Conservation (phyloP, 148 eudicot species). For the Vaccinium vitisidaea region DNA sequence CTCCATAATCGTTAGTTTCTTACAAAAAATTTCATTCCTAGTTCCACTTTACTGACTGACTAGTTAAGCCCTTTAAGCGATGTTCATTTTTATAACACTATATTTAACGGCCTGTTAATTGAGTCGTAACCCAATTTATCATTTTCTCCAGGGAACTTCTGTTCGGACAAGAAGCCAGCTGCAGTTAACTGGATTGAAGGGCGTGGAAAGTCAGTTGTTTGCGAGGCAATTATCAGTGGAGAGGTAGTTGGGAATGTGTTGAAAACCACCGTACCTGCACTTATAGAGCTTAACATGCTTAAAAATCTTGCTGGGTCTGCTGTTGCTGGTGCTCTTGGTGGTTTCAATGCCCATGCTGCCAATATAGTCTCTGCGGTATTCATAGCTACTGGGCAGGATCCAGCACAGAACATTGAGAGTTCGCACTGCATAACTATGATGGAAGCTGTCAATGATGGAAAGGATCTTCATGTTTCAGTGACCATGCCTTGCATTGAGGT, state of each 20-base stretch:
- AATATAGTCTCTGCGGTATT: constrained; percentile 58
- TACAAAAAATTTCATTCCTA: background rate
- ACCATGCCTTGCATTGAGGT: constrained; percentile 73
- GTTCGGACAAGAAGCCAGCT: constrained; percentile 66
- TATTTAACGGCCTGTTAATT: background rate
- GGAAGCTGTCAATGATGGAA: constrained; percentile 50
- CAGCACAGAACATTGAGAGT: constrained; percentile 64
- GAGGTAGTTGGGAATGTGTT: constrained; percentile 49
- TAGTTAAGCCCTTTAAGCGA: background rate
- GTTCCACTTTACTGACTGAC: background rate
- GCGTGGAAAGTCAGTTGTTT: constrained; percentile 63
- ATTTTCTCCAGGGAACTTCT: constrained; percentile 44
- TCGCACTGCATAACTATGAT: constrained; percentile 68
- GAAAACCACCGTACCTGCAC: constrained; percentile 43
- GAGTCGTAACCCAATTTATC: background rate
- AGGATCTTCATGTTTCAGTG: constrained; percentile 61
- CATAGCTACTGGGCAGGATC: constrained; percentile 68
- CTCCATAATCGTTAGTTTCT: background rate
- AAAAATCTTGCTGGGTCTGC: constrained; percentile 65
- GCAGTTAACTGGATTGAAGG: constrained; percentile 73
- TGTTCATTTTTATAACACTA: background rate
- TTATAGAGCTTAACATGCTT: constrained; percentile 64
- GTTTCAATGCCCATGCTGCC: constrained; percentile 65
- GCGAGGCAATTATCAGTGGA: constrained; percentile 52
- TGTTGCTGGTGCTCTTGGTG: constrained; percentile 59